Percentiles rank a stretch among this genome's conserved stretches.
phyloP scores from a whole-genome alignment of 805 yeast species.

The Teunomyces lycoperdinae region DNA sequence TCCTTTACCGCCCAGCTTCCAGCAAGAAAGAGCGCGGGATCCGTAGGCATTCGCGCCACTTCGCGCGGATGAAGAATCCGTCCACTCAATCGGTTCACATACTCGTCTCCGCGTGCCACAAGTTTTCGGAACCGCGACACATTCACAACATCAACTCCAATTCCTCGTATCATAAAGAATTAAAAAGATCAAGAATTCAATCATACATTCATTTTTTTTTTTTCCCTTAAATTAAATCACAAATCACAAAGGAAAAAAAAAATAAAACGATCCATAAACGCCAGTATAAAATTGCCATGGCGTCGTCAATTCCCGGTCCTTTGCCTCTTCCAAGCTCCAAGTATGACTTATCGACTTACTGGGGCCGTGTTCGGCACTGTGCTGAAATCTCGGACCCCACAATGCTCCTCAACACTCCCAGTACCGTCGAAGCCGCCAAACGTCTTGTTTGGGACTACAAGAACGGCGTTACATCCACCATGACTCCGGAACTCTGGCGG shows the following conservation, averaged over 20 bases:
- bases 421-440: conserved; percentile 64
- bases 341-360: conserved; percentile 76
- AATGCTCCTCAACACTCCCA: conserved; percentile 71
- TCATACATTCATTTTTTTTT: background rate
- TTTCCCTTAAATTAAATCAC: background rate
- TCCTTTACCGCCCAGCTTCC: conserved; percentile 74
- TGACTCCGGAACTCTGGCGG: conserved; percentile 84
- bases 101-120: conserved; percentile 29
- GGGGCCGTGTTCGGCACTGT: conserved; percentile 95
- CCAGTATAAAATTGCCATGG: conserved; percentile 49
- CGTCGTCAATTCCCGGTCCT: conserved; percentile 84
- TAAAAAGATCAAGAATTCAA: background rate
- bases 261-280: too few species aligned
- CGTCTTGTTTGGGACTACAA: conserved; percentile 66
- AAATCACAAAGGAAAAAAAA: background rate
- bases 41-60: conserved; percentile 15
- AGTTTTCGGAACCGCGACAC: conserved; percentile 46
- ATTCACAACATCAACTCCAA: conserved; percentile 58
- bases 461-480: conserved; percentile 58
- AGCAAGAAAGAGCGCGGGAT: conserved; percentile 37
- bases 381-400: conserved; percentile 90
- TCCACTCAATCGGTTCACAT: conserved; percentile 36
- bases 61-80: conserved; percentile 52
- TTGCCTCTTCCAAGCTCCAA: conserved; percentile 75
- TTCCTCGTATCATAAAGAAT: conserved; percentile 22